These are phyloP conservation scores for Penicillium cinerascens DNA, from an alignment of 495 filamentous ascomycete species.

Conservation along the genomic window DNA sequence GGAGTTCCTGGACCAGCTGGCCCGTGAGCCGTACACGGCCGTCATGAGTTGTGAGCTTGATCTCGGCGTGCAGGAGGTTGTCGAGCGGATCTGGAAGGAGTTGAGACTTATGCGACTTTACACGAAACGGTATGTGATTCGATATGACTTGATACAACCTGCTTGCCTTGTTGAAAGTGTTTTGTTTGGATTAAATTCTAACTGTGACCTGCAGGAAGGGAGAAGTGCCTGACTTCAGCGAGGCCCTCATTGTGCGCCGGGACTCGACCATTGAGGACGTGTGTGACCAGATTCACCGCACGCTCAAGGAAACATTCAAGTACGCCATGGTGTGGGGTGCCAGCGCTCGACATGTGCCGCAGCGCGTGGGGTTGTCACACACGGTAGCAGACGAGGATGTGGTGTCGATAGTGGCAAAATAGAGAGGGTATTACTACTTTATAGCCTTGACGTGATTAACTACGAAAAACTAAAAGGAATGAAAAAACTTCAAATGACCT, in stretches of 20 bases:
- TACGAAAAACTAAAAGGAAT: neutral
- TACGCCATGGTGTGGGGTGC: conserved; percentile 98
- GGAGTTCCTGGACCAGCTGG: conserved; percentile 87
- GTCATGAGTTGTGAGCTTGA: conserved; percentile 99
- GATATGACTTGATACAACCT: neutral
- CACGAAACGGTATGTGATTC: conserved; percentile 69
- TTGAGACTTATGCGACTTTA: conserved; percentile 87
- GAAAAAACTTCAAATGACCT: neutral
- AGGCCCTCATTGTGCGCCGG: conserved; percentile 88
- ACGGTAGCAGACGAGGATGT: conserved; percentile 93
- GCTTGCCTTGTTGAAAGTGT: neutral
- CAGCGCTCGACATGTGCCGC: conserved; percentile 90
- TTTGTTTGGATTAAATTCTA: neutral
- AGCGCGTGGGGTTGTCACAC: conserved; percentile 87
- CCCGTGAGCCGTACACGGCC: conserved; percentile 85
- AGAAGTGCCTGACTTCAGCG: conserved; percentile 81
- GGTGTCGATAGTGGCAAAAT: conserved; percentile 76
- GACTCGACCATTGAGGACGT: conserved; percentile 94
- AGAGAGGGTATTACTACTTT: conserved; percentile 2
- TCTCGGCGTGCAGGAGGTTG: conserved; percentile 91
- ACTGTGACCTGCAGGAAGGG: conserved; percentile 61
- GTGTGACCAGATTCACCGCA: conserved; percentile 92
- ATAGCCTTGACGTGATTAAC: neutral
- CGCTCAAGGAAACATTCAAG: conserved; percentile 97
- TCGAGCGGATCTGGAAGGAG: conserved; percentile 95